Base-by-base conservation (phyloP, 169 alveolate species). In the Plasmodium yoelii region DNA sequence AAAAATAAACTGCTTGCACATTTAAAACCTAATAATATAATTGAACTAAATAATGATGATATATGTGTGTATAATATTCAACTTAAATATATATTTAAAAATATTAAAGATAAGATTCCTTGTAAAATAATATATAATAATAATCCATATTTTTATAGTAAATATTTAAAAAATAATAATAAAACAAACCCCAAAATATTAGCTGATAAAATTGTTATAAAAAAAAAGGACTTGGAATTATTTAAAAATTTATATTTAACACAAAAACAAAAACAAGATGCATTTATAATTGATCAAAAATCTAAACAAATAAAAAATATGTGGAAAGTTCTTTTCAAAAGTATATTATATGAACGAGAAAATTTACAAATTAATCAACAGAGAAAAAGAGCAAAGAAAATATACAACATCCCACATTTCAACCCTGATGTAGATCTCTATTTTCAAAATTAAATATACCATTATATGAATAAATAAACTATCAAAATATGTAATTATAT, bases 241-340 rank as follows among this genome's bases (percentile, higher is more conserved):
- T 77, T 77, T 24, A 61, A 77, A 64, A 77, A 61, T 63, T 56
- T 77, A 59, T 77, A 77, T 57, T n/a, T 77, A 24, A 44, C 88
- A 28, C 77, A 63, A 63, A 77, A 77, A 77, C 53, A 57, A 64
- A 77, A 12, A 1, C 65, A 77, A 42, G 88, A 77, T 57, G 88
- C 63, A 64, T 77, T 77, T 24, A 26, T 77, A 63, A 65, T 77
- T 26, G 57, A 15, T 47, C 77, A 77, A 13, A 77, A 77, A 64
- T 24, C 63, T 15, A 77, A 77, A 69, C 88, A 77, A 77, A 77
- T 77, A 34, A 77, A 77, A 77, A 77, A 77, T 44, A n/a, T 77
- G 46, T 77, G 88, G 88, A 77, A 77, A 69, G 88, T 77, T 13
- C 56, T 77, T 42, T 64, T 47, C 69, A 77, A 77, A 69, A 77